These are phyloP conservation scores for Penicillium sp. DNA, from an alignment of 2,329 filamentous ascomycete genomes.

Conservation along the genomic window DNA sequence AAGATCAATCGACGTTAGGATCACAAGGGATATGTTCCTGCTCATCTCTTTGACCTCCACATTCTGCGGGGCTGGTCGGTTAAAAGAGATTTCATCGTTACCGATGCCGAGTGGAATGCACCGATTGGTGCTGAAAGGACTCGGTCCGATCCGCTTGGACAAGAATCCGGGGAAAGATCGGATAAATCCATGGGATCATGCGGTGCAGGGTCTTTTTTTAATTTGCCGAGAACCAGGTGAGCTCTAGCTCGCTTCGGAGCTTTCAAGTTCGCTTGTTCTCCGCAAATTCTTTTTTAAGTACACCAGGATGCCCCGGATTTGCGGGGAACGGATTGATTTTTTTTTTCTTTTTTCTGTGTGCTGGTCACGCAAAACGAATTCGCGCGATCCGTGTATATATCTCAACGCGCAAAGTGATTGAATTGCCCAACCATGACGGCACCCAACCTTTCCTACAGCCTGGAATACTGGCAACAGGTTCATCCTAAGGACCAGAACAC, in stretches of 20 bases:
- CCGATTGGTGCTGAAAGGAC: constrained; percentile 6
- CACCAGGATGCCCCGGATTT: constrained; percentile 11
- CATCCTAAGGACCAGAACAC: neutral
- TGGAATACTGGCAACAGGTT: neutral
- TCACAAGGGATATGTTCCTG: neutral
- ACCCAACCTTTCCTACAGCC: neutral
- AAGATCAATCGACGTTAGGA: neutral
- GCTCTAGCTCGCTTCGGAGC: constrained; percentile 3
- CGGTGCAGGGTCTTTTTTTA: neutral
- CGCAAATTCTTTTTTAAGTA: constrained; percentile 7
- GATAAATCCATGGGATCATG: constrained; percentile 8
- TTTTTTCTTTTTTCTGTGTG: neutral
- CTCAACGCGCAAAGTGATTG: no score
- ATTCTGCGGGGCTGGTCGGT: constrained; percentile 1
- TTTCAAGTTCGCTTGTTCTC: constrained; percentile 12
- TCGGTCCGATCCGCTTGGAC: constrained; percentile 6
- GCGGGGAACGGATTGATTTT: constrained; percentile 2
- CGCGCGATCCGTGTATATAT: neutral
- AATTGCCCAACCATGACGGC: neutral
- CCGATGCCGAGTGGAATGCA: constrained; percentile 3
- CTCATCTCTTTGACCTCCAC: neutral
- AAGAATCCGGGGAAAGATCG: constrained; percentile 9
- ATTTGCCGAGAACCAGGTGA: neutral
- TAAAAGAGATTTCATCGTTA: constrained; percentile 3
- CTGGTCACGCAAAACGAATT: neutral